Base-by-base conservation (phyloP, 805 yeast genomes). In the Saccharomycopsis sp. region DNA sequence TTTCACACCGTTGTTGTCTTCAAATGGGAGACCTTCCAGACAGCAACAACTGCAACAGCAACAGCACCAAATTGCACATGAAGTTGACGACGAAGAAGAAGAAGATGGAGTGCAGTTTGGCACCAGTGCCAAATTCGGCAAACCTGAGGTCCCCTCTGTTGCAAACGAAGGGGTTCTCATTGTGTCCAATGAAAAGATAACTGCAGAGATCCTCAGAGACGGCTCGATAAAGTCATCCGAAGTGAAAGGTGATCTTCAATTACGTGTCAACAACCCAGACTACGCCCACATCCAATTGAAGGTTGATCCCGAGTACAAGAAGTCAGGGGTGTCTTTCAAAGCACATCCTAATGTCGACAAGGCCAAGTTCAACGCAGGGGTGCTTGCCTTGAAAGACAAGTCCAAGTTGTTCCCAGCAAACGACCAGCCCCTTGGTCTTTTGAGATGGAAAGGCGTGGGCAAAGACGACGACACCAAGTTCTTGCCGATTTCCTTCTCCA, bases 321-420 rank as follows among this genome's bases (percentile, higher is more conserved):
- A 65, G 31, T 61, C 69, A 12, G 60, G 75, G 64, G 65, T 77
- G 34, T 87, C 80, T 56, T 92, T 74, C 67, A 88, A 88, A 61
- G 87, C 97, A 12, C 96, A 92, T 66, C 98, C 98, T 49, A 88
- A 89, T 58, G 94, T 92, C 50, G 96, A 92, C 63, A 80, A 83
- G 55, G 65, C 64, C 31, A 60, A 74, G 54, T 92, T 89, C 60
- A 68, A 71, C 34, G 57, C 70, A 10, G 66, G 71, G 43, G 60
- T 71, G 32, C 76, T 92, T 53, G 81, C 81, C 0, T 71, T 88
- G 55, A 84, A 83, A 57, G 94, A 88, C 58, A 65, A 75, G 40
- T 56, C 70, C 34, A 84, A 85, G 56, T 74, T 87, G 26, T 88
- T 92, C 74, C 97, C 97, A 30, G 69, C 87, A 7, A 86, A 88